These are phyloP conservation scores for Aspergillus sclerotioniger DNA, from an alignment of 495 filamentous ascomycete species.

Conservation along the genomic window DNA sequence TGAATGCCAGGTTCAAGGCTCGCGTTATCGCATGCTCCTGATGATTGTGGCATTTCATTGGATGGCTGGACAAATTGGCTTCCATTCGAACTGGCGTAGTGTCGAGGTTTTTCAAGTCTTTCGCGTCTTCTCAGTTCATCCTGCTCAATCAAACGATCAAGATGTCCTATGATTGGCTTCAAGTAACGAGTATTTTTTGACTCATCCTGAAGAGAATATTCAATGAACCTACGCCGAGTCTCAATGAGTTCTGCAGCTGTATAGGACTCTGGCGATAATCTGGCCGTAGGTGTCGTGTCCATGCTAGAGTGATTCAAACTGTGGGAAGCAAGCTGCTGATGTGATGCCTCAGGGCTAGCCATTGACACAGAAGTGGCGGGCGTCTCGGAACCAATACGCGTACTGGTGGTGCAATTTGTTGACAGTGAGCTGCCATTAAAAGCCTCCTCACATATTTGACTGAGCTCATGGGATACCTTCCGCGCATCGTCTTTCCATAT, in stretches of 20 bases:
- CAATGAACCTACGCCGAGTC: slow-evolving; percentile 54
- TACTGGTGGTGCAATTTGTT: slow-evolving; percentile 44
- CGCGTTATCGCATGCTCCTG: slow-evolving; percentile 49
- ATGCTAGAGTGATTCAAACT: slow-evolving; percentile 1
- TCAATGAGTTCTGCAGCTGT: slow-evolving; percentile 53
- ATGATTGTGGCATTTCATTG: slow-evolving; percentile 40
- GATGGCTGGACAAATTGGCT: slow-evolving; percentile 50
- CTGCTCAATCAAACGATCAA: slow-evolving; percentile 61
- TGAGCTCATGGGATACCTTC: slow-evolving; percentile 64
- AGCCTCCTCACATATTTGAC: slow-evolving; percentile 72
- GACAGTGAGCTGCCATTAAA: slow-evolving; percentile 71
- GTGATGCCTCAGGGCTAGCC: slow-evolving; percentile 24
- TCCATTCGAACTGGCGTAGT: slow-evolving; percentile 48
- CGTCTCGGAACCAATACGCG: slow-evolving; percentile 46
- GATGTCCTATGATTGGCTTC: slow-evolving; percentile 57
- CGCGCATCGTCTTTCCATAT: slow-evolving; percentile 61
- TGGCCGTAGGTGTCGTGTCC: neutral
- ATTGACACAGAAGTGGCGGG: slow-evolving; percentile 53
- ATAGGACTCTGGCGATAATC: slow-evolving; percentile 36
- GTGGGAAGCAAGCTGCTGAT: slow-evolving; percentile 15
- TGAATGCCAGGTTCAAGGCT: neutral
- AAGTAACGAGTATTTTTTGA: slow-evolving; percentile 45
- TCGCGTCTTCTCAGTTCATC: slow-evolving; percentile 23
- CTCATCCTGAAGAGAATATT: slow-evolving; percentile 40
- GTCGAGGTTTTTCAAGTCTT: slow-evolving; percentile 15